A percentile compares a stretch with the other conserved stretches of the same genome.
Conservation (phyloP, 192 early-diverging fungal species). For the Haplosporangium gracile region DNA sequence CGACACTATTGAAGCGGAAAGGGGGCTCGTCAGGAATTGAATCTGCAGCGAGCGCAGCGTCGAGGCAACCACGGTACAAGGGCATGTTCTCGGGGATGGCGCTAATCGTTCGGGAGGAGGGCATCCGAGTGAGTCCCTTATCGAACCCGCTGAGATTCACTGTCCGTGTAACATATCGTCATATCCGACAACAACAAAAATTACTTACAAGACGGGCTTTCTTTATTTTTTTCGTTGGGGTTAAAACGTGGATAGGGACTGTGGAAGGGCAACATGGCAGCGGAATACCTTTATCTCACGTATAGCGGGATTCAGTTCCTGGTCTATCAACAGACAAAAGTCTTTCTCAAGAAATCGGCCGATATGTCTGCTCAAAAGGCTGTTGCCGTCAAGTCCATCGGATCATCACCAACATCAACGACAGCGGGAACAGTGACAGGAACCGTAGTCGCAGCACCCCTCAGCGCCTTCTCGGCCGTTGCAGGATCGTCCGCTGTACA, state of each 20-base stretch:
- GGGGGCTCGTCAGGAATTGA: background rate
- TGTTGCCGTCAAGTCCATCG: background rate
- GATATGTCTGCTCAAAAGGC: constrained; percentile 26
- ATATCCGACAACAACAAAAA: background rate
- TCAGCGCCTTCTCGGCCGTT: constrained; percentile 36
- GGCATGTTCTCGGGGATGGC: constrained; percentile 73
- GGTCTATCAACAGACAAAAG: constrained; percentile 73
- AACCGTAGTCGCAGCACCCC: background rate
- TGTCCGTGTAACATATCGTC: background rate
- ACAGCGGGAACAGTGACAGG: background rate
- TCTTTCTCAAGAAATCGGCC: constrained; percentile 43
- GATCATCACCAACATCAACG: constrained; percentile 6
- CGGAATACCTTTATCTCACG: constrained; percentile 91
- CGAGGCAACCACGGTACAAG: constrained; percentile 65
- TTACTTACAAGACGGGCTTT: background rate
- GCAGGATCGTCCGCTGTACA: constrained; percentile 43
- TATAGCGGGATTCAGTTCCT: constrained; percentile 93
- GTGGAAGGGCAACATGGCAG: constrained; percentile 96
- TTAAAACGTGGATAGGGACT: constrained; percentile 65
- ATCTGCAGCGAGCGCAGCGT: background rate
- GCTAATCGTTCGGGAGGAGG: constrained; percentile 84
- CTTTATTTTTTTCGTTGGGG: constrained; percentile 18
- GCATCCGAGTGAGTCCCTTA: constrained; percentile 69
- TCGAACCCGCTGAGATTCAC: background rate
- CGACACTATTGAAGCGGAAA: constrained; percentile 21